phyloP scores from a whole-genome alignment of 176 grass and related monocot genomes.

The Oryza nivara region DNA sequence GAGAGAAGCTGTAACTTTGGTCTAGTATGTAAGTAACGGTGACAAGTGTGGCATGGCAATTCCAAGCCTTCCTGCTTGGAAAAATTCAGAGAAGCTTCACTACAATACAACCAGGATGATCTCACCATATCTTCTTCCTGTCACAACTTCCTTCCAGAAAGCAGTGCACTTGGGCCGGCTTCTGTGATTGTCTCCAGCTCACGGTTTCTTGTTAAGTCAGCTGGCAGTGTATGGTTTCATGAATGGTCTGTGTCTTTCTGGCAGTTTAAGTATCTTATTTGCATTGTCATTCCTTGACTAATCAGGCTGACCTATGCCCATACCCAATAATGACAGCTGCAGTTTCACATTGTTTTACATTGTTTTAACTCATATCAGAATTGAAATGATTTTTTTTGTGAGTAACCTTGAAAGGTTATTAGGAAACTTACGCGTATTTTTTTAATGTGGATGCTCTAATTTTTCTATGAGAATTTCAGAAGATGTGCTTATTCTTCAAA shows the following conservation, averaged over 20 bases:
- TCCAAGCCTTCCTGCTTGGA: conserved; percentile 28
- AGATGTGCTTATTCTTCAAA: background rate
- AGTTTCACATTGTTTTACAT: background rate
- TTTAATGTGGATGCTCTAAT: background rate
- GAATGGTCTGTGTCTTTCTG: background rate
- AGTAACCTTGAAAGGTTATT: background rate
- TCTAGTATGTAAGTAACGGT: background rate
- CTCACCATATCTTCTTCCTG: background rate
- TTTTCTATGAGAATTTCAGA: background rate
- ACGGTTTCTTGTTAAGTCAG: conserved; percentile 39
- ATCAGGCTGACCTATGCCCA: background rate
- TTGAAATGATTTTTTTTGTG: background rate
- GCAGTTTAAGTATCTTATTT: background rate
- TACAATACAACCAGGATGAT: conserved; percentile 6
- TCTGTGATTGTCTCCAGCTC: conserved; percentile 3
- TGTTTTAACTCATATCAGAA: background rate
- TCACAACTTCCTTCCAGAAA: conserved; percentile 22
- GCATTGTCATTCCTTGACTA: background rate
- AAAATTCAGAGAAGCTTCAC: conserved; percentile 10
- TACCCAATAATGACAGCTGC: background rate
- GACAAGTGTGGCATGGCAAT: conserved; percentile 9
- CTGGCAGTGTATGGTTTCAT: background rate
- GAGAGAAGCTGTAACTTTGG: background rate
- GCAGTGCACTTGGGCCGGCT: background rate
- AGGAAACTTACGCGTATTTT: background rate